phyloP scores from a whole-genome alignment of 2,329 filamentous ascomycete genomes.

The Fusarium acutatum region DNA sequence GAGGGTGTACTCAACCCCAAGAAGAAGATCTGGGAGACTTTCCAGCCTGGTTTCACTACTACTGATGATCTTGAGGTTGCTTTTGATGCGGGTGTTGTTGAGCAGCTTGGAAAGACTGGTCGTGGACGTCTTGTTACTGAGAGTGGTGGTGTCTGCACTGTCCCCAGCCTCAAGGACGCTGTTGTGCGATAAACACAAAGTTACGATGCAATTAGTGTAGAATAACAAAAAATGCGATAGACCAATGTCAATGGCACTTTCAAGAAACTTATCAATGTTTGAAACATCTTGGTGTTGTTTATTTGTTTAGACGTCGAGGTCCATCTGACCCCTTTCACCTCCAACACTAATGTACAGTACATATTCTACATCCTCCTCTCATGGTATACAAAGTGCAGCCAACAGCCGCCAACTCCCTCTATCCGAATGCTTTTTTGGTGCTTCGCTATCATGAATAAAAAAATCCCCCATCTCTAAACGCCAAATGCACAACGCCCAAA shows the following conservation, averaged over 20 bases:
- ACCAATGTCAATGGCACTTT: not conserved
- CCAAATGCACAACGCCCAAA: slow-evolving; percentile 21
- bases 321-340: not conserved
- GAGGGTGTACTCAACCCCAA: slow-evolving; percentile 96
- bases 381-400: slow-evolving; percentile 24
- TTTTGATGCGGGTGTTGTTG: slow-evolving; percentile 82
- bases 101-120: slow-evolving; percentile 77
- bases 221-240: slow-evolving; percentile 18
- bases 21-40: slow-evolving; percentile 99
- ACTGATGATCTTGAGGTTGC: slow-evolving; percentile 82
- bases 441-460: slow-evolving; percentile 12
- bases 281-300: not conserved
- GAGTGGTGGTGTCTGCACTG: slow-evolving; percentile 81
- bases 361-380: slow-evolving; percentile 26
- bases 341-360: slow-evolving; percentile 33
- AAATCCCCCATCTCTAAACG: slow-evolving; percentile 17
- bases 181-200: slow-evolving; percentile 76
- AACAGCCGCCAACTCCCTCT: not conserved
- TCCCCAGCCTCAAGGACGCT: slow-evolving; percentile 81
- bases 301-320: not conserved
- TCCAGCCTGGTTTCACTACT: slow-evolving; percentile 96
- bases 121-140: slow-evolving; percentile 77
- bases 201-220: not conserved
- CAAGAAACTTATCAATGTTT: not conserved
- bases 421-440: slow-evolving; percentile 32